phyloP scores from a whole-genome alignment of 805 yeast genomes.

The Saccharomycopsis capsularis region DNA sequence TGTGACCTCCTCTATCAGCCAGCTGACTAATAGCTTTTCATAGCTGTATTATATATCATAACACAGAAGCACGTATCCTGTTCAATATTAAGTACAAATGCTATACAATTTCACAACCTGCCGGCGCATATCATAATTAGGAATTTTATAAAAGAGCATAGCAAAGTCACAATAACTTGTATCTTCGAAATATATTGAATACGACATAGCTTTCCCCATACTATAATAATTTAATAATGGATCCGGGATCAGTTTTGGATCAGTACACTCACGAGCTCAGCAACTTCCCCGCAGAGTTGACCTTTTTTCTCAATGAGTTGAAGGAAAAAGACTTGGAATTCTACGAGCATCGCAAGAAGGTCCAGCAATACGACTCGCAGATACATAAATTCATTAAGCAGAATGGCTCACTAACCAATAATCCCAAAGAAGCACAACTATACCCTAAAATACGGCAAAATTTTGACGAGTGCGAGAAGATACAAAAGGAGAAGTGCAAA shows the following conservation, averaged over 20 bases:
- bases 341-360: conserved; percentile 58
- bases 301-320: conserved; percentile 72
- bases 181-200: too few species aligned
- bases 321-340: conserved; percentile 59
- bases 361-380: conserved; percentile 66
- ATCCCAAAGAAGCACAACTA: conserved; percentile 71
- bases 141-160: too few species aligned
- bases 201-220: too few species aligned
- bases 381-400: conserved; percentile 76
- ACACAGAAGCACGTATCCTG: too few species aligned
- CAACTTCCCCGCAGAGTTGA: conserved; percentile 82
- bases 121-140: too few species aligned
- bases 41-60: too few species aligned
- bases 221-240: too few species aligned
- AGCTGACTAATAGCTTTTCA: too few species aligned
- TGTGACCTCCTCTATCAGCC: too few species aligned
- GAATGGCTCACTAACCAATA: conserved; percentile 72
- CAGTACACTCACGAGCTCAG: conserved; percentile 68
- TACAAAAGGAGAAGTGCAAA: conserved; percentile 73
- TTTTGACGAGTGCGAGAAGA: conserved; percentile 45
- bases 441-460: conserved; percentile 64
- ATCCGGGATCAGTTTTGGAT: conserved; percentile 78
- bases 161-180: too few species aligned
- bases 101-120: too few species aligned
- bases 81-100: too few species aligned